A percentile compares a stretch with the other conserved stretches of the same genome.
phyloP scores from a whole-genome alignment of 768 basidiomycete species.

The Russula abietina region DNA sequence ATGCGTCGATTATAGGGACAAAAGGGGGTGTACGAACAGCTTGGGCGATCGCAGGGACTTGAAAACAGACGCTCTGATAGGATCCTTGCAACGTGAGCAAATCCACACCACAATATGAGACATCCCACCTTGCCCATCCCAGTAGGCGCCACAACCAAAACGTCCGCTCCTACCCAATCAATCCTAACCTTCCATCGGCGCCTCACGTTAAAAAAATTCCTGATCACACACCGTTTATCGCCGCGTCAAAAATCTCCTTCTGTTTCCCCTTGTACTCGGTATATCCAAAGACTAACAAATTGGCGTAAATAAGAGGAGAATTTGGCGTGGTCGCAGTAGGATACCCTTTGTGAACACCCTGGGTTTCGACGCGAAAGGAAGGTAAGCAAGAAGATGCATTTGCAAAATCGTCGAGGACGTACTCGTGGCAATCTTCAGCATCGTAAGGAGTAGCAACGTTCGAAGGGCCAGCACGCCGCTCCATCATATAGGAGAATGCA shows the following conservation, averaged over 20 bases:
- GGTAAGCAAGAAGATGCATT: neutral
- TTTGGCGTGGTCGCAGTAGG: neutral
- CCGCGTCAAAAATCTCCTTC: slow-evolving; percentile 66
- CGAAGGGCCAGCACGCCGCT: neutral
- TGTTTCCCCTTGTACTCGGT: slow-evolving; percentile 69
- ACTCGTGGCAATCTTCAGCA: slow-evolving; percentile 15
- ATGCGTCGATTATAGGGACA: neutral
- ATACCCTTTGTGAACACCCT: slow-evolving; percentile 19
- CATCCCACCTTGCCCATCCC: slow-evolving; percentile 77
- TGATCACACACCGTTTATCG: slow-evolving; percentile 45
- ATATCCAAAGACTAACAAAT: slow-evolving; percentile 63
- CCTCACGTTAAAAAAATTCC: neutral
- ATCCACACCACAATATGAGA: neutral
- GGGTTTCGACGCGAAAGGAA: neutral
- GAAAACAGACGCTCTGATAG: slow-evolving; percentile 73
- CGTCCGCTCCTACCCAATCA: slow-evolving; percentile 50
- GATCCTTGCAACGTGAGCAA: neutral
- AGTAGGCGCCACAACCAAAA: slow-evolving; percentile 78
- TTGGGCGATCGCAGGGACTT: slow-evolving; percentile 68
- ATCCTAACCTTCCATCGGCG: neutral
- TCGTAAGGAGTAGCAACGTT: neutral
- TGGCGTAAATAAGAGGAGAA: neutral
- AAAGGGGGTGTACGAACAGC: slow-evolving; percentile 36
- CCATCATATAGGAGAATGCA: slow-evolving; percentile 10
- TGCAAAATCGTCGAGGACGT: neutral